These are phyloP conservation scores for Trichoderma polysporum DNA, from an alignment of 2,329 filamentous ascomycete species.

Conservation along the genomic window DNA sequence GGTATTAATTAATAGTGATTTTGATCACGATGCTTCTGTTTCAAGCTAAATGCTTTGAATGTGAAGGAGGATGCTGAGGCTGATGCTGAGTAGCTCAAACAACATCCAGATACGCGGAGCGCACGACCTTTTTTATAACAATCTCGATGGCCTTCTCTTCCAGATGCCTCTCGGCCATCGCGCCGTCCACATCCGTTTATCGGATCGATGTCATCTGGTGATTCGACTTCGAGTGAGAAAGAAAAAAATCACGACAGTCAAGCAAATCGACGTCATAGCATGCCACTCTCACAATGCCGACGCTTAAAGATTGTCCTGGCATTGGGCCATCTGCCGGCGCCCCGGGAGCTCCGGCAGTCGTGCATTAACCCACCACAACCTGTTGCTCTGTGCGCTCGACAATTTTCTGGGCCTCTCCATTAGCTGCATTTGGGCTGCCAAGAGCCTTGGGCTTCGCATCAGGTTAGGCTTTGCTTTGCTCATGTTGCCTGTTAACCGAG, in stretches of 20 bases:
- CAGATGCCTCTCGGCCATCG: neutral
- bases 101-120: constrained; percentile 9
- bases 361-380: neutral
- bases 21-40: neutral
- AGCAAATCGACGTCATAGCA: constrained; percentile 17
- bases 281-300: constrained; percentile 10
- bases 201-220: constrained; percentile 18
- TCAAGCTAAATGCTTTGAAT: neutral
- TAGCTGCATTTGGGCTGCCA: constrained; percentile 1
- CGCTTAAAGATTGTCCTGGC: neutral
- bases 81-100: constrained; percentile 2
- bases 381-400: neutral
- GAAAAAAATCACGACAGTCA: neutral
- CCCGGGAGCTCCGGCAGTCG: constrained; percentile 15
- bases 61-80: constrained; percentile 1
- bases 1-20: neutral
- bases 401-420: neutral
- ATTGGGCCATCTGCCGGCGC: constrained; percentile 19
- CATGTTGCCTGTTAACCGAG: neutral
- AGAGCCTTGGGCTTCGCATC: neutral
- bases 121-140: constrained; percentile 3
- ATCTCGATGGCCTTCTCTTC: neutral
- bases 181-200: neutral
- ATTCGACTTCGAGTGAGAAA: neutral
- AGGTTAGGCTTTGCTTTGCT: neutral